phyloP scores from a whole-genome alignment of 805 yeast species.

The Spathaspora hagerdaliae region DNA sequence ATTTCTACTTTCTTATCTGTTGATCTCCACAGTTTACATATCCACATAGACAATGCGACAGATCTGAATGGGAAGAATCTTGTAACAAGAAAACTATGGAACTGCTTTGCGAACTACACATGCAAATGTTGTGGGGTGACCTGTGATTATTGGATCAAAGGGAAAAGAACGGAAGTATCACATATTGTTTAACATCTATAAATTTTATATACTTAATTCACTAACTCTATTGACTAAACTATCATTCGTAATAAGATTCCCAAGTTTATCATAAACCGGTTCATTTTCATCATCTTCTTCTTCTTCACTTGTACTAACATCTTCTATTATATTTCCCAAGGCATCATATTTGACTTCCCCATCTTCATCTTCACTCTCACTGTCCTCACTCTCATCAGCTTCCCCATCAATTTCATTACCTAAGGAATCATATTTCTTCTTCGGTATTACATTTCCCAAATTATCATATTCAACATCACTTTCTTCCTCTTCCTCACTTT shows the following conservation, averaged over 20 bases:
- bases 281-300: constrained; percentile 7
- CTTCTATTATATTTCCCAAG: constrained; percentile 17
- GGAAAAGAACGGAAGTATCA: too few relatives aligned
- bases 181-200: too few relatives aligned
- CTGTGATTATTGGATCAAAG: too few relatives aligned
- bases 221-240: neutral
- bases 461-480: constrained; percentile 14
- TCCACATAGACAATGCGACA: too few relatives aligned
- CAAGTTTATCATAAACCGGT: constrained; percentile 19
- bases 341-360: constrained; percentile 14
- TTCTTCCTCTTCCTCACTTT: constrained; percentile 8
- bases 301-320: constrained; percentile 3
- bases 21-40: too few relatives aligned
- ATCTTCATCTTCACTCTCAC: constrained; percentile 6
- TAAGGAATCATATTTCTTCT: constrained; percentile 1
- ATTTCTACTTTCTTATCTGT: too few relatives aligned
- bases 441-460: constrained; percentile 15
- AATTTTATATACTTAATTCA: neutral
- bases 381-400: constrained; percentile 2
- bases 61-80: too few relatives aligned
- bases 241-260: constrained; percentile 14
- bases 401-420: constrained; percentile 9
- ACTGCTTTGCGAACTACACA: neutral
- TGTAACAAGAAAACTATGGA: too few relatives aligned
- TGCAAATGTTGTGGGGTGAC: too few relatives aligned